Conservation (phyloP, 2,329 filamentous ascomycete species). For the Ceratocystis variospora region DNA sequence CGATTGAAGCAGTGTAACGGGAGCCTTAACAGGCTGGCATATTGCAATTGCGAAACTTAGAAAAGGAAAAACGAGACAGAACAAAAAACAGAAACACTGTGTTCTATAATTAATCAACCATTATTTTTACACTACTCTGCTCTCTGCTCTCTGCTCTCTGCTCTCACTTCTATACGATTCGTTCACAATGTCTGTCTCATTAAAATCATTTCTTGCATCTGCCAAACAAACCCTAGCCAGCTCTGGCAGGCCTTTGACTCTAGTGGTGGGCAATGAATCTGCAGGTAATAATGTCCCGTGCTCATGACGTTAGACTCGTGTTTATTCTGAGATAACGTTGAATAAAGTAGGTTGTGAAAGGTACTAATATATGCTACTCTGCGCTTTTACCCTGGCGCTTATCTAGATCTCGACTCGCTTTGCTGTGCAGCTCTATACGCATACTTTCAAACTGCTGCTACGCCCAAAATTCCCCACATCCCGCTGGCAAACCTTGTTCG, state of each 20-base stretch:
- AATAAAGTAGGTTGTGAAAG: no score
- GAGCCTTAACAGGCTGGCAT: no score
- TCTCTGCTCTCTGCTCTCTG: no score
- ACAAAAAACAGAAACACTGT: no score
- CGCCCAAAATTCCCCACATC: constrained; percentile 46
- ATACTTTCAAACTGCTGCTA: constrained; percentile 52
- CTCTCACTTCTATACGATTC: neutral
- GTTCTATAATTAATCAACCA: no score
- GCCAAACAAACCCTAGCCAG: constrained; percentile 36
- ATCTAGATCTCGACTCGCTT: constrained; percentile 63
- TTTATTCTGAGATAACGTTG: no score
- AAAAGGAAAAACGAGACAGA: no score
- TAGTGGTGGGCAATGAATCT: constrained; percentile 56
- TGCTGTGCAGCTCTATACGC: constrained; percentile 60
- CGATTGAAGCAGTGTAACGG: no score
- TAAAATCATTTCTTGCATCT: constrained; percentile 38
- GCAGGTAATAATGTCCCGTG: constrained; percentile 34
- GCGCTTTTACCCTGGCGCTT: neutral
- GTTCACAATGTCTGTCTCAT: constrained; percentile 24
- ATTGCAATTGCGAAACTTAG: no score
- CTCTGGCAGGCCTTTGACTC: constrained; percentile 35
- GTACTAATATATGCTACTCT: no score
- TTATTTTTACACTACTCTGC: no score
- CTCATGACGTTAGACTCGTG: no score
- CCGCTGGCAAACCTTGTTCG: constrained; percentile 59